Conservation (phyloP, 192 early-diverging fungal genomes). For the Backusella mclennaniae region DNA sequence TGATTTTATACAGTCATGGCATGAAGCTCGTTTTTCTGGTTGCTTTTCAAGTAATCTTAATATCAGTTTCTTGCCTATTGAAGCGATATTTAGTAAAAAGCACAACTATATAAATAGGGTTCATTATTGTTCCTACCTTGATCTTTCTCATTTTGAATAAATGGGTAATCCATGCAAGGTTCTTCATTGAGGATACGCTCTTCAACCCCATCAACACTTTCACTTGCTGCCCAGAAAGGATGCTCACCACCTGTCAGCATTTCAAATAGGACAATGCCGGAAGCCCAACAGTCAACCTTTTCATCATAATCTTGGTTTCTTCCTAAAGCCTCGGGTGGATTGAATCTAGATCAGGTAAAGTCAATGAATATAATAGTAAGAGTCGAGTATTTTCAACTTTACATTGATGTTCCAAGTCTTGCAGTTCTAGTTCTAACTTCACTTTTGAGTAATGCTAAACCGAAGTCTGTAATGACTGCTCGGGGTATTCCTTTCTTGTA, state of each 20-base stretch:
- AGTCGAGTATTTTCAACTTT: not conserved
- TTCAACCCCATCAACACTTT: not conserved
- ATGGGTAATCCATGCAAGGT: not conserved
- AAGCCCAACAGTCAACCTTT: not conserved
- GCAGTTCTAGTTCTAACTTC: not conserved
- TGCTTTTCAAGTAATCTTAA: not conserved
- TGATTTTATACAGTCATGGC: not conserved
- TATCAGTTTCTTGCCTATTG: not conserved
- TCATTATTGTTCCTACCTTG: not conserved
- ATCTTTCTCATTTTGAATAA: not conserved
- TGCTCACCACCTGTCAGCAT: not conserved
- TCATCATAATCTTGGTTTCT: not conserved
- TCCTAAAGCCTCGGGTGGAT: not conserved
- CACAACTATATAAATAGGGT: not conserved
- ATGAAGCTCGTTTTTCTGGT: not conserved
- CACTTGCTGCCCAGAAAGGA: not conserved
- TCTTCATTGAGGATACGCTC: not conserved
- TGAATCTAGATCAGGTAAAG: not conserved
- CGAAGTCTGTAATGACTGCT: not conserved
- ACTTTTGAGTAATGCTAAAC: not conserved
- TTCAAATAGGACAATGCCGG: not conserved
- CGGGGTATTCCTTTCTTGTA: not conserved
- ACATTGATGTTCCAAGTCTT: not conserved
- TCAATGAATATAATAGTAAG: not conserved
- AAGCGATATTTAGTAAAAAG: not conserved